A percentile compares a stretch with the other conserved stretches of the same genome.
phyloP scores from a whole-genome alignment of 1,284 basidiomycete genomes.

The Kalmanozyma brasiliensis region DNA sequence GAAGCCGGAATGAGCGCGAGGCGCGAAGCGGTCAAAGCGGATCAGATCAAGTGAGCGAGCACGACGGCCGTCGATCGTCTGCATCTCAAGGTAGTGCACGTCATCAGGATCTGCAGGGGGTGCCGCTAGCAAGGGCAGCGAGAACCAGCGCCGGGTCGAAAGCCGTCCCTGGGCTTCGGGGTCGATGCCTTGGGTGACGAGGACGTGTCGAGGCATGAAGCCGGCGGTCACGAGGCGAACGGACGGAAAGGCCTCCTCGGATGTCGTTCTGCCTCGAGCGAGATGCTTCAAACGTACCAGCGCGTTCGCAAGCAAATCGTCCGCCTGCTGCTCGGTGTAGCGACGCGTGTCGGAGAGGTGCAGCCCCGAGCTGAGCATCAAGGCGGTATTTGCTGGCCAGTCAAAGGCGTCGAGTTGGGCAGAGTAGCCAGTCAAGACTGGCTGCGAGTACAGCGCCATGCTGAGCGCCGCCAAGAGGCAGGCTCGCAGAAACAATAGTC shows the following conservation, averaged over 20 bases:
- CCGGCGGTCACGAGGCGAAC: too few relatives aligned
- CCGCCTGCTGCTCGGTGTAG: conserved; percentile 7
- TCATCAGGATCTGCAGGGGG: background rate
- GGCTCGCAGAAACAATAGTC: too few relatives aligned
- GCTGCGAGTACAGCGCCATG: background rate
- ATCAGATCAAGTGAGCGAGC: conserved; percentile 9
- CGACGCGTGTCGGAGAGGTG: background rate
- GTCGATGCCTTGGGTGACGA: background rate
- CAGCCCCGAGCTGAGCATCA: background rate
- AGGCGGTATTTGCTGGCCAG: conserved; percentile 2
- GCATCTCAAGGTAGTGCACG: background rate
- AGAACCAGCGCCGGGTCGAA: too few relatives aligned
- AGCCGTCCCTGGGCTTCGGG: too few relatives aligned
- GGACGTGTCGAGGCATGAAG: background rate
- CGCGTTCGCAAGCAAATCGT: conserved; percentile 15
- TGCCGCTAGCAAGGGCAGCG: conserved; percentile 1
- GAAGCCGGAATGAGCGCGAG: background rate
- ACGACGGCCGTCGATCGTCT: background rate
- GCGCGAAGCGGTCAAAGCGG: conserved; percentile 10
- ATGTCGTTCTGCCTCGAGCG: background rate
- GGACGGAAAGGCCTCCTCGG: too few relatives aligned
- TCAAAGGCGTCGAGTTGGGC: background rate
- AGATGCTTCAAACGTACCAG: conserved; percentile 1
- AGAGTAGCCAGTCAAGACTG: too few relatives aligned
- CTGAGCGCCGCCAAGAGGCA: background rate